A percentile compares a stretch with the other conserved stretches of the same genome.
phyloP scores from a whole-genome alignment of 2,329 filamentous ascomycete genomes.

The Fusarium drepaniforme region DNA sequence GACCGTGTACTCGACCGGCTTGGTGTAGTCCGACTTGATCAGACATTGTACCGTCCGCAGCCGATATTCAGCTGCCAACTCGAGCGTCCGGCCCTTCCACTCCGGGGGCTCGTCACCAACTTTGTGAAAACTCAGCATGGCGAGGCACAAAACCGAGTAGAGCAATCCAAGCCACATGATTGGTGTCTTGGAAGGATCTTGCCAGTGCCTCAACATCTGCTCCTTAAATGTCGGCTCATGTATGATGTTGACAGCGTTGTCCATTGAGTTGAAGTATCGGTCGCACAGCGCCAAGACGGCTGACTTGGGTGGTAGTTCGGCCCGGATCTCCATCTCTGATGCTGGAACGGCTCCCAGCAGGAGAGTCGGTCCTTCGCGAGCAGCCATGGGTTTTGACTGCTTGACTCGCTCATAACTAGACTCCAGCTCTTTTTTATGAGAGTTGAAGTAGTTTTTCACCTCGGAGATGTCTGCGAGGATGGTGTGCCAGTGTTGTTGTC shows the following conservation, averaged over 20 bases:
- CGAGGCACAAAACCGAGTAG: conserved; percentile 81
- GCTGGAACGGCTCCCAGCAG: conserved; percentile 81
- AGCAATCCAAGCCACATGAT: conserved; percentile 84
- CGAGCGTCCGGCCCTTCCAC: conserved; percentile 75
- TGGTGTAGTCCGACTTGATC: conserved; percentile 81
- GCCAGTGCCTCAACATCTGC: conserved; percentile 75
- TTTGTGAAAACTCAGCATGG: conserved; percentile 83
- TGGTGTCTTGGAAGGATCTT: conserved; percentile 77
- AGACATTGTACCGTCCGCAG: conserved; percentile 83
- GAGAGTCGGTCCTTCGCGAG: conserved; percentile 78
- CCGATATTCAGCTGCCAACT: conserved; percentile 74
- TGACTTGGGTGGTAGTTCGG: conserved; percentile 83
- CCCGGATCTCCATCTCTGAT: conserved; percentile 81
- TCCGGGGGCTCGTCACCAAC: conserved; percentile 84
- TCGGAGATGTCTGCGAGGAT: conserved; percentile 87
- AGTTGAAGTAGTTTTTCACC: conserved; percentile 89
- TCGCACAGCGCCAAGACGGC: conserved; percentile 87
- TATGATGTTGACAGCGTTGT: conserved; percentile 78
- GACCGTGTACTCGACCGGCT: conserved; percentile 79
- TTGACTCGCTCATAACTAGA: conserved; percentile 83
- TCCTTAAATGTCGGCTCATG: conserved; percentile 89
- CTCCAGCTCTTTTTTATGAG: conserved; percentile 90
- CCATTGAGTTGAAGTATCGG: conserved; percentile 89
- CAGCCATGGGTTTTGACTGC: conserved; percentile 71
- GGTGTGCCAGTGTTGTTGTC: conserved; percentile 86